Conservation (phyloP, 768 basidiomycete genomes). For the Amanita rubescens region DNA sequence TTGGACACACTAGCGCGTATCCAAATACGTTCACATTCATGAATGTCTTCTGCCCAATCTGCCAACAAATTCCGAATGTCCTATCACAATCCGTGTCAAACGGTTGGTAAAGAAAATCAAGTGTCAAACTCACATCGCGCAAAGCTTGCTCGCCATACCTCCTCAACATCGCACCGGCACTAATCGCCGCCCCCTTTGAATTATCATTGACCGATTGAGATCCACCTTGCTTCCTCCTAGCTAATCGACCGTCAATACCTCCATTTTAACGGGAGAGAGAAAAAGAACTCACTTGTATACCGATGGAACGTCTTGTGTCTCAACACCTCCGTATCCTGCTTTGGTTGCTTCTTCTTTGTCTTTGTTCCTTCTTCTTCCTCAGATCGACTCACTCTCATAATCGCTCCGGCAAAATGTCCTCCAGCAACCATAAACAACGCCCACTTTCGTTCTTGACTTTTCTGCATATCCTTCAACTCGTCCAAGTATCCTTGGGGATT, state of each 20-base stretch:
- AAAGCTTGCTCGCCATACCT: too few species aligned
- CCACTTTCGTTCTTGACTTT: slow-evolving; percentile 59
- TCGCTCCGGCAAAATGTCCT: slow-evolving; percentile 94
- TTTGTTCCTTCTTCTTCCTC: slow-evolving; percentile 37
- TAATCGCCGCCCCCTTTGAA: slow-evolving; percentile 86
- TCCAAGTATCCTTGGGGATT: too few species aligned
- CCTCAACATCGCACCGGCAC: slow-evolving; percentile 46
- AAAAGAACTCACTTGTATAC: too few species aligned
- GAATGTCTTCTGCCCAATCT: slow-evolving; percentile 55
- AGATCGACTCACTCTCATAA: slow-evolving; percentile 61
- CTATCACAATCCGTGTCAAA: slow-evolving; percentile 26
- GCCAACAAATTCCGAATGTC: slow-evolving; percentile 72
- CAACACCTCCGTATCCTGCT: slow-evolving; percentile 47
- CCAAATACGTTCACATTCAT: slow-evolving; percentile 84
- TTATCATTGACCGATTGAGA: slow-evolving; percentile 90
- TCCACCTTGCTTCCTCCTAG: slow-evolving; percentile 96
- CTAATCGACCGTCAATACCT: slow-evolving; percentile 33
- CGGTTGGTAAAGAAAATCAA: too few species aligned
- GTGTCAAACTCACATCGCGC: too few species aligned
- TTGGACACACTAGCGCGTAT: slow-evolving; percentile 89
- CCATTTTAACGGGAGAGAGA: not conserved
- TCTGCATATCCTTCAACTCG: too few species aligned
- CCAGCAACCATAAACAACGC: slow-evolving; percentile 96
- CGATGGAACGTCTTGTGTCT: too few species aligned
- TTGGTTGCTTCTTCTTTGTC: slow-evolving; percentile 13